Evolutionary conservation across 2,329 filamentous ascomycete genomes (phyloP).

Genomic region (Magnaporthales sp.): DNA sequence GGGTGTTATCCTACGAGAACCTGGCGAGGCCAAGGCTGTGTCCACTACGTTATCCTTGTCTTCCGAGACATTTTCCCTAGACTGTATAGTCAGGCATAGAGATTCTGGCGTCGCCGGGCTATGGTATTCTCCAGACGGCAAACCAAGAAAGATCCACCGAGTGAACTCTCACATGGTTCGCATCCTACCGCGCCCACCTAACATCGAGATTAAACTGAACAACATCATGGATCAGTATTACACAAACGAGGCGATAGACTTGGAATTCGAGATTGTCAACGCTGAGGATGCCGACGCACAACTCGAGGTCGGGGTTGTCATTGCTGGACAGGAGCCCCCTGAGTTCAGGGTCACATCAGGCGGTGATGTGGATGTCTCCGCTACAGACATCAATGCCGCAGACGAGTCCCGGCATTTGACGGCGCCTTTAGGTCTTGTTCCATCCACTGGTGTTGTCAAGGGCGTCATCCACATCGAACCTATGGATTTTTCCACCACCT

Average conservation of each 20-base stretch:
- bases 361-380: slow-evolving; percentile 12
- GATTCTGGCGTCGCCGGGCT: slow-evolving; percentile 27
- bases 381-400: background rate
- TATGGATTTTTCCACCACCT: slow-evolving; percentile 40
- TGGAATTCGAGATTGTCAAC: slow-evolving; percentile 67
- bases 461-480: slow-evolving; percentile 41
- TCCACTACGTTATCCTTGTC: slow-evolving; percentile 56
- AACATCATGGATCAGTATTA: slow-evolving; percentile 67
- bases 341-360: slow-evolving; percentile 31
- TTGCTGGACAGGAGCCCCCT: slow-evolving; percentile 52
- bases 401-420: slow-evolving; percentile 24
- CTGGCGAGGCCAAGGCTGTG: slow-evolving; percentile 63
- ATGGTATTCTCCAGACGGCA: slow-evolving; percentile 41
- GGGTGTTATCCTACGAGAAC: slow-evolving; percentile 66
- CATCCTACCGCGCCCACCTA: slow-evolving; percentile 83
- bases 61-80: slow-evolving; percentile 56
- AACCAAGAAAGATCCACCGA: slow-evolving; percentile 37
- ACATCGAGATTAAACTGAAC: slow-evolving; percentile 66
- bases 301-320: slow-evolving; percentile 58
- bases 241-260: slow-evolving; percentile 64
- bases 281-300: slow-evolving; percentile 73
- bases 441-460: slow-evolving; percentile 31
- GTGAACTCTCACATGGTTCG: slow-evolving; percentile 49
- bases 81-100: slow-evolving; percentile 51
- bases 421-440: slow-evolving; percentile 37